Evolutionary conservation across 768 basidiomycete species (phyloP), one percentile per base, ranked within the genome.

Genomic region (Lactarius tabidus): DNA sequence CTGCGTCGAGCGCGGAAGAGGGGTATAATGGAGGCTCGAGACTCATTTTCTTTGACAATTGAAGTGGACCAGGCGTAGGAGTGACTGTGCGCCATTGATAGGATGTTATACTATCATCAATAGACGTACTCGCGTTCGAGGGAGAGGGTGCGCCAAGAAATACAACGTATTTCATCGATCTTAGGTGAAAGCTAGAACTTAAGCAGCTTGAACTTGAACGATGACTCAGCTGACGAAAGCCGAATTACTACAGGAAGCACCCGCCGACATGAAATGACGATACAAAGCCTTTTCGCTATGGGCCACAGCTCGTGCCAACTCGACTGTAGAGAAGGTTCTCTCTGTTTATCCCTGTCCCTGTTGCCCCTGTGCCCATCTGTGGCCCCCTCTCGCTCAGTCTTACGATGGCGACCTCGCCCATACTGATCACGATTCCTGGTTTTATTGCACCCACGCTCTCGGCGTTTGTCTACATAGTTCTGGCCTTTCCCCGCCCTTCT

Each of bases 1-100:
- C 89, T 5, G 82, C 86, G 68, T 88, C 86, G 48, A 90, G 72
- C 0, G 85, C 86, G 23, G 81, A 81, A 85, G 55, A 52, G 38
- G 69, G 36, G 63, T 69, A 66, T 53, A 66, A 60, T n/a, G 64
- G 36, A 36, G 2, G 69, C 56, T 59, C 65, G 51, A 38, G 70
- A 70, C 33, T 71, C 62, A 59, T 73, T 69, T 45, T 39, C 26
- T 61, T 66, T 62, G 59, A 33, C n/a, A 33, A 56, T 51, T 51
- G 48, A 51, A 14, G 28, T 68, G 41, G 36, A 52, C 45, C 20
- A 5, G 39, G 15, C 38, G 33, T 60, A 6, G 79, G 76, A n/a
- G 79, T 73, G 6, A 80, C 67, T 0, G 79, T 83, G 48, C 76
- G 78, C 85, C 85, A 87, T 51, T 75, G 74, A 70, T 79, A 82